phyloP scores from a whole-genome alignment of 1,139 yeast genomes.

The Blastobotrys buckinghamii region DNA sequence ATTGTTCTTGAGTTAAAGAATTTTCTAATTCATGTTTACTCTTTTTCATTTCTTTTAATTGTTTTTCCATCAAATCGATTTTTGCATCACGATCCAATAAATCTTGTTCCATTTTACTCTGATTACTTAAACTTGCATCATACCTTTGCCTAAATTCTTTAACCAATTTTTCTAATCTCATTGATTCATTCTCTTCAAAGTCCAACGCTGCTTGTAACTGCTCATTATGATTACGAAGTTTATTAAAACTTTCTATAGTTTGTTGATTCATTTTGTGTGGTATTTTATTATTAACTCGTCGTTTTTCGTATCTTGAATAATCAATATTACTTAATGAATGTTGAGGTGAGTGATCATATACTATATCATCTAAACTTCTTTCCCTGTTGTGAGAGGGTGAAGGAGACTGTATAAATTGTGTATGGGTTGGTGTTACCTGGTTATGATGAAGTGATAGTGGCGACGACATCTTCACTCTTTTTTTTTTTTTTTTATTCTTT shows the following conservation, averaged over 20 bases:
- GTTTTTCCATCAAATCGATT: conserved; percentile 20
- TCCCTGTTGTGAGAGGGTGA: conserved; percentile 8
- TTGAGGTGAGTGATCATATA: not conserved
- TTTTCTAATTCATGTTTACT: conserved; percentile 24
- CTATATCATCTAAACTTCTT: conserved; percentile 4
- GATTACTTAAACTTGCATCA: conserved; percentile 19
- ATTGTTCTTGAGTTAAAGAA: conserved; percentile 25
- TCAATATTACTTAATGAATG: not conserved
- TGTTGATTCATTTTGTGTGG: not conserved
- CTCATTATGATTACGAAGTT: conserved; percentile 15
- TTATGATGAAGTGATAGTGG: not conserved
- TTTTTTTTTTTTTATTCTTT: not conserved
- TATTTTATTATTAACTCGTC: not conserved
- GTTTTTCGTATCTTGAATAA: not conserved
- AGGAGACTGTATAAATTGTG: not conserved
- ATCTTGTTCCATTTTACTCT: conserved; percentile 30
- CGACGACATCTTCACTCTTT: not conserved
- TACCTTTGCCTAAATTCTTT: conserved; percentile 21
- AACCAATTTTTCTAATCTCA: conserved; percentile 21
- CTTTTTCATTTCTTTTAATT: conserved; percentile 22
- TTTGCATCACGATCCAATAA: conserved; percentile 24
- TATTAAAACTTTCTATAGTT: conserved; percentile 2
- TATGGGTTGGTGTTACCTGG: too few relatives aligned
- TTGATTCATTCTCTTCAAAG: conserved; percentile 26
- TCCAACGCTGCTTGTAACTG: conserved; percentile 24